These are phyloP conservation scores for Verticillium dahliae DNA, from an alignment of 2,329 filamentous ascomycete species.

Conservation along the genomic window DNA sequence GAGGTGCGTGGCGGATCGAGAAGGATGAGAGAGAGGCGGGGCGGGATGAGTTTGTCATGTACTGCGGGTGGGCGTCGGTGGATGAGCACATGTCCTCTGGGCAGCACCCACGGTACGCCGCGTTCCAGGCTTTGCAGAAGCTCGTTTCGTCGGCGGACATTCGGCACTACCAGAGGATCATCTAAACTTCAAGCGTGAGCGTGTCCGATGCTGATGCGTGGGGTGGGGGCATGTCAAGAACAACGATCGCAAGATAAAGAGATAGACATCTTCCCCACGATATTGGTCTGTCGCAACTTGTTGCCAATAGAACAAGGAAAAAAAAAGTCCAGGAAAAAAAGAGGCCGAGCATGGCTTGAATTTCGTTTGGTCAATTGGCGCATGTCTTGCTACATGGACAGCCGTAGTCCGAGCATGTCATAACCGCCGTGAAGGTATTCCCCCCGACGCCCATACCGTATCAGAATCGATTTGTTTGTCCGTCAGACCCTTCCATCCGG, in stretches of 20 bases:
- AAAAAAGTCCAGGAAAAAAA: background rate
- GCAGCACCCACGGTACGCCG: background rate
- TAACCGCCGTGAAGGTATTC: background rate
- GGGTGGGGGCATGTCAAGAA: no score
- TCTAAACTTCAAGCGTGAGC: constrained; percentile 10
- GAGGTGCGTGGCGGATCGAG: constrained; percentile 36
- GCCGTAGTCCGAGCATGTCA: background rate
- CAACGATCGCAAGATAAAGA: no score
- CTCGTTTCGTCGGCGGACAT: constrained; percentile 16
- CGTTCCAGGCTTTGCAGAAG: constrained; percentile 15
- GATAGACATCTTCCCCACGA: no score
- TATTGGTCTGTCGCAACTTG: no score
- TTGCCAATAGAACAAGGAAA: no score
- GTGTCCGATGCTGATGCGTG: no score
- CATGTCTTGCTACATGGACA: background rate
- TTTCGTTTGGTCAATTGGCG: background rate
- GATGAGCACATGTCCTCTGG: constrained; percentile 19
- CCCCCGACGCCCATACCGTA: constrained; percentile 2
- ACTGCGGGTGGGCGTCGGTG: constrained; percentile 28
- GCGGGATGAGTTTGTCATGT: constrained; percentile 32
- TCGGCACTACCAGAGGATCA: constrained; percentile 23
- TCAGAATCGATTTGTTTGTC: background rate
- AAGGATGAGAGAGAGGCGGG: constrained; percentile 17
- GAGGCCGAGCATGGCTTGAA: background rate
- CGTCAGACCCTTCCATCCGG: background rate